Conservation (phyloP, 208 protist species). For the Crithidia bombi region DNA sequence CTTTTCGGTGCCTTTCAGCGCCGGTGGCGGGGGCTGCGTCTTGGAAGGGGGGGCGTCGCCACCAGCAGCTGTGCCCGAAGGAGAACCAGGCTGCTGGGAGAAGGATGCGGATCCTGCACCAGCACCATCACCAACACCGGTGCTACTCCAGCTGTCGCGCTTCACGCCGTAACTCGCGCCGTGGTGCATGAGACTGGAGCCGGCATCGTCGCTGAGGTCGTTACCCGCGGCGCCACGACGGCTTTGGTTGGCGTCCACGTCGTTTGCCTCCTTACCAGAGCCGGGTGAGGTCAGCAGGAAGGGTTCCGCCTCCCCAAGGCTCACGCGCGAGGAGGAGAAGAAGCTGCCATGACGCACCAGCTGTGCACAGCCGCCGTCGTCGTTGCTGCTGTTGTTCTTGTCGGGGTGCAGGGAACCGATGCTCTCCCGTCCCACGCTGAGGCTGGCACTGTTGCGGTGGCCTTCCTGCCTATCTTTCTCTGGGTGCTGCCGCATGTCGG, state of each 20-base stretch:
- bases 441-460: conserved; percentile 3
- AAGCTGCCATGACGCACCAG: conserved; percentile 1
- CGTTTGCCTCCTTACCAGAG: background rate
- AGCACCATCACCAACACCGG: background rate
- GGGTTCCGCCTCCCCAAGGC: conserved; percentile 1
- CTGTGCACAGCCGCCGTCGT: background rate
- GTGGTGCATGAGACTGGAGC: background rate
- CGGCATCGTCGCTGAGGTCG: background rate
- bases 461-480: background rate
- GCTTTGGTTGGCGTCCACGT: background rate
- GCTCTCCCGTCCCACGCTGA: conserved; percentile 9
- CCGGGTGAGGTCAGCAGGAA: conserved; percentile 2
- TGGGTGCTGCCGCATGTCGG: background rate
- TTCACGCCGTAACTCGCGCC: conserved; percentile 9
- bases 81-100: background rate
- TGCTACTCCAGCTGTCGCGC: background rate
- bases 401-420: background rate
- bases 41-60: background rate
- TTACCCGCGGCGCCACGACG: background rate
- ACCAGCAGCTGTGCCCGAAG: background rate
- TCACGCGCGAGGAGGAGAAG: conserved; percentile 14
- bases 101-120: conserved; percentile 4
- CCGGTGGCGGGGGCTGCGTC: background rate
- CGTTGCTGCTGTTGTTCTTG: background rate
- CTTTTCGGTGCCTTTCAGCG: background rate